phyloP scores from a whole-genome alignment of 305 asterid species.

The Solanum hybrid region DNA sequence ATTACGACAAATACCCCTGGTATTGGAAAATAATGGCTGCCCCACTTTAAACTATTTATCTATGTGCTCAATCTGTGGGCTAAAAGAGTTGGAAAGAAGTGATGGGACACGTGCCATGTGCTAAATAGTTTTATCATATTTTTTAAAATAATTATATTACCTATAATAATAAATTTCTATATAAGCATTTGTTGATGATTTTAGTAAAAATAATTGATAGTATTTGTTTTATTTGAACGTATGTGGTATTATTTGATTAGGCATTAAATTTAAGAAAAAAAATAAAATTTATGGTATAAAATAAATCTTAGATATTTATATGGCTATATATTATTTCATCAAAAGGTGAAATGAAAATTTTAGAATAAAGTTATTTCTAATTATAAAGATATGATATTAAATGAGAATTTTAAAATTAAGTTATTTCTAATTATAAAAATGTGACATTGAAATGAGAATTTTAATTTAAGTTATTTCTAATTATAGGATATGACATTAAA shows the following conservation, averaged over 20 bases:
- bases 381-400: neutral
- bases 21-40: neutral
- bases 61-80: constrained; percentile 2
- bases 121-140: neutral
- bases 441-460: neutral
- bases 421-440: neutral
- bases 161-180: neutral
- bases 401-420: neutral
- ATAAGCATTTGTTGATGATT: neutral
- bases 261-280: neutral
- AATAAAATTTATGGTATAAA: neutral
- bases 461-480: neutral
- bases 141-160: neutral
- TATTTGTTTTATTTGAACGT: neutral
- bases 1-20: constrained; percentile 3
- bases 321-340: neutral
- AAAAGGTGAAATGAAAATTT: neutral
- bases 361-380: neutral
- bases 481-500: neutral
- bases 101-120: neutral
- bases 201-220: neutral
- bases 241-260: neutral
- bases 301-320: neutral
- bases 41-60: neutral
- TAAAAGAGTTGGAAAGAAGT: neutral